Percentiles rank a stretch among this genome's conserved stretches.
Conservation (phyloP, 1,284 basidiomycete species). For the Exsudoporus floridanus region DNA sequence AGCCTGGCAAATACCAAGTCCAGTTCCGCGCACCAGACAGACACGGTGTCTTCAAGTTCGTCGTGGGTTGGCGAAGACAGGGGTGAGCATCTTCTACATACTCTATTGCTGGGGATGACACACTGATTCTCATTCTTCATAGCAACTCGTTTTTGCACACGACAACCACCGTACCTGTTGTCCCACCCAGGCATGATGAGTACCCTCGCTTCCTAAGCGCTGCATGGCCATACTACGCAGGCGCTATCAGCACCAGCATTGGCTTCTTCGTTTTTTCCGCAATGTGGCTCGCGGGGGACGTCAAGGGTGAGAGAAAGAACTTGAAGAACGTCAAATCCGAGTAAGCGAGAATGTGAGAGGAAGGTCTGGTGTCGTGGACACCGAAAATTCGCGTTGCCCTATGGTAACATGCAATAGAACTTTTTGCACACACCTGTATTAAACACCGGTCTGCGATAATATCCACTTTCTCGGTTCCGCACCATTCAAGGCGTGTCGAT, state of each 20-base stretch:
- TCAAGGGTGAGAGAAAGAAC: slow-evolving; percentile 45
- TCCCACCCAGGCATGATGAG: slow-evolving; percentile 92
- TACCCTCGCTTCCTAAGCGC: slow-evolving; percentile 93
- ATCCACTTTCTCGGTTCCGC: slow-evolving; percentile 2
- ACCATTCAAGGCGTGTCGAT: neutral
- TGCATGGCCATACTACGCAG: slow-evolving; percentile 93
- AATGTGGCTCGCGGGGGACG: slow-evolving; percentile 83
- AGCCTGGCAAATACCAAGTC: slow-evolving; percentile 69
- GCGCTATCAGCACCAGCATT: slow-evolving; percentile 82
- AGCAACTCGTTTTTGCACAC: slow-evolving; percentile 75
- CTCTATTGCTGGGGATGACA: too few relatives aligned
- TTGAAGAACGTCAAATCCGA: slow-evolving; percentile 51
- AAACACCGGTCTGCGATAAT: slow-evolving; percentile 8
- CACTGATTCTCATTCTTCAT: neutral
- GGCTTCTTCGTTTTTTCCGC: slow-evolving; percentile 83
- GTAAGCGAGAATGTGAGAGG: slow-evolving; percentile 30
- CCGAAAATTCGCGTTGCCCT: slow-evolving; percentile 10
- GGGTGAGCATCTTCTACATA: slow-evolving; percentile 54
- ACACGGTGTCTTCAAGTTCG: slow-evolving; percentile 98
- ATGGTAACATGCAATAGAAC: slow-evolving; percentile 10
- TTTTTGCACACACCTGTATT: slow-evolving; percentile 23
- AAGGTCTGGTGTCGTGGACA: neutral
- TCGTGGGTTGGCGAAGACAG: slow-evolving; percentile 84
- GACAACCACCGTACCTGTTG: slow-evolving; percentile 79
- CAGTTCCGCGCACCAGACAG: slow-evolving; percentile 89